phyloP scores from a whole-genome alignment of 495 filamentous ascomycete genomes.

The Penicillium fimorum region DNA sequence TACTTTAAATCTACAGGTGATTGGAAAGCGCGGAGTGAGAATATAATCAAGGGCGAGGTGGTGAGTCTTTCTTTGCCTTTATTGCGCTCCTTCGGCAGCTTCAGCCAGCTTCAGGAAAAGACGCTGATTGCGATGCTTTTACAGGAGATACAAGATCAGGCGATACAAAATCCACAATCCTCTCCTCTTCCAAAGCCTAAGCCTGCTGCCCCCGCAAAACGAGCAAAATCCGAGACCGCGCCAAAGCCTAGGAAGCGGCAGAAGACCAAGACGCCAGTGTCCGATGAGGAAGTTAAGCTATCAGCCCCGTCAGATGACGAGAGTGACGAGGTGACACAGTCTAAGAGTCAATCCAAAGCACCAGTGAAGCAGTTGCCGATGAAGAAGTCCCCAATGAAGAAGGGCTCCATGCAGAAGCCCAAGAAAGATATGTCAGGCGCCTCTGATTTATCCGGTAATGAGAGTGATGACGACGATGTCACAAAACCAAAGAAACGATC shows the following conservation, averaged over 20 bases:
- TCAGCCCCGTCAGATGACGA: slow-evolving; percentile 15
- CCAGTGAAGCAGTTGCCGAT: neutral
- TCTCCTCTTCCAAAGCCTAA: slow-evolving; percentile 25
- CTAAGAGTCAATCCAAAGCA: slow-evolving; percentile 22
- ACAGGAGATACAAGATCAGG: slow-evolving; percentile 35
- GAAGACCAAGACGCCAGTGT: slow-evolving; percentile 33
- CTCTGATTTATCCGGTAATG: slow-evolving; percentile 17
- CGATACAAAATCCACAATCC: slow-evolving; percentile 13
- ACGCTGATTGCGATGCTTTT: slow-evolving; percentile 11
- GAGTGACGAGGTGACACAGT: slow-evolving; percentile 27
- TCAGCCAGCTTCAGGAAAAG: neutral
- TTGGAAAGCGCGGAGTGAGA: slow-evolving; percentile 82
- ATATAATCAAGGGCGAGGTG: slow-evolving; percentile 65
- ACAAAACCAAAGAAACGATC: slow-evolving; percentile 24
- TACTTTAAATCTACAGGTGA: slow-evolving; percentile 63
- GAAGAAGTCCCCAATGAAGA: slow-evolving; percentile 29
- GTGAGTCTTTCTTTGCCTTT: slow-evolving; percentile 49
- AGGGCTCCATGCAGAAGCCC: slow-evolving; percentile 28
- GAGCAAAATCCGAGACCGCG: slow-evolving; percentile 21
- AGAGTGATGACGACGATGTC: slow-evolving; percentile 26
- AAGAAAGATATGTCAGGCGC: slow-evolving; percentile 28
- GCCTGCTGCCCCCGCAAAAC: slow-evolving; percentile 27
- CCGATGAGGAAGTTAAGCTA: slow-evolving; percentile 27
- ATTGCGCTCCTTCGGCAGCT: neutral
- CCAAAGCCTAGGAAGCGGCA: slow-evolving; percentile 37